These are phyloP conservation scores for Cryphonectria naterciae DNA, from an alignment of 2,329 filamentous ascomycete species.

Conservation along the genomic window DNA sequence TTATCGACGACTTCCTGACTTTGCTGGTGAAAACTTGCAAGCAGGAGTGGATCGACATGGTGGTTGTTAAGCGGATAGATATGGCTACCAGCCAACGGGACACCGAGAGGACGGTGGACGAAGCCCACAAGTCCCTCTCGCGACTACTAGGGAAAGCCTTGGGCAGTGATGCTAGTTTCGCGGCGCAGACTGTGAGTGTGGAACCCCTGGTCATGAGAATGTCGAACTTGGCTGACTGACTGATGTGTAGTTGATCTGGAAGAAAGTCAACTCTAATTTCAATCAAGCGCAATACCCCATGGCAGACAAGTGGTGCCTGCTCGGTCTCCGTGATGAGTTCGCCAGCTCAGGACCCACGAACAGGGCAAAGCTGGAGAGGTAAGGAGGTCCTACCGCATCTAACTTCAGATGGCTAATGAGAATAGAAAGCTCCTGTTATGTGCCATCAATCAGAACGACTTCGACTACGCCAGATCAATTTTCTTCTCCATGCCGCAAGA, in stretches of 20 bases:
- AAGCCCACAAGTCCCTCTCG: slow-evolving; percentile 44
- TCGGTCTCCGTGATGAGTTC: slow-evolving; percentile 71
- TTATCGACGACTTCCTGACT: slow-evolving; percentile 67
- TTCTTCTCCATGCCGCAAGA: slow-evolving; percentile 63
- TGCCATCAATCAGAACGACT: slow-evolving; percentile 62
- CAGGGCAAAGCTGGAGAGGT: slow-evolving; percentile 70
- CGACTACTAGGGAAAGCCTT: slow-evolving; percentile 51
- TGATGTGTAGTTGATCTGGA: slow-evolving; percentile 73
- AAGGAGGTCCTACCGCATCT: slow-evolving; percentile 16
- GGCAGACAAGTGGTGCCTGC: slow-evolving; percentile 71
- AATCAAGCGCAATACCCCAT: slow-evolving; percentile 54
- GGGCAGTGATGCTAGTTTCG: slow-evolving; percentile 64
- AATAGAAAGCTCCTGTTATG: slow-evolving; percentile 74
- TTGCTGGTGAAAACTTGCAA: slow-evolving; percentile 49
- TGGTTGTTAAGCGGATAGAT: slow-evolving; percentile 70
- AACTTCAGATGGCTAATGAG: slow-evolving; percentile 30
- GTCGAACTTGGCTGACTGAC: slow-evolving; percentile 22
- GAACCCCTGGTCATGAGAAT: not conserved
- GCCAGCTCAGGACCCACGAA: slow-evolving; percentile 67
- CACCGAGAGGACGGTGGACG: slow-evolving; percentile 37
- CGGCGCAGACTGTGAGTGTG: slow-evolving; percentile 65
- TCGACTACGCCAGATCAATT: slow-evolving; percentile 55
- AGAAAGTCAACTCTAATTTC: slow-evolving; percentile 66
- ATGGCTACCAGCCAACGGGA: slow-evolving; percentile 57
- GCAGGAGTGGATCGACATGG: slow-evolving; percentile 68